A percentile compares a stretch with the other conserved stretches of the same genome.
phyloP scores from a whole-genome alignment of 1,284 basidiomycete species.

The Meira nashicola region DNA sequence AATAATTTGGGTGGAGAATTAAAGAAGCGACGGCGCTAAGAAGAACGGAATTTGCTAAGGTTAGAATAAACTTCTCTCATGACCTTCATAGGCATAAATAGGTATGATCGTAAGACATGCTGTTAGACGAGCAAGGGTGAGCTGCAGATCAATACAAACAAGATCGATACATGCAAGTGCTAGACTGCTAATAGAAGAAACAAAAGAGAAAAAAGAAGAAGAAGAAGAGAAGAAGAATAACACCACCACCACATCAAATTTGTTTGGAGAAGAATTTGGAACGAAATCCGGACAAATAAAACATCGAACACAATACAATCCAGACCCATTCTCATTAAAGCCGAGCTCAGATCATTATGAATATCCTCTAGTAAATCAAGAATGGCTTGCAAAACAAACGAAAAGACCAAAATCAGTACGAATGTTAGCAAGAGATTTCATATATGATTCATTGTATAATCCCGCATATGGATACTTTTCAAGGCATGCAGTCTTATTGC shows the following conservation, averaged over 20 bases:
- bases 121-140: no score
- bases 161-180: neutral
- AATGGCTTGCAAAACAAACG: constrained; percentile 21
- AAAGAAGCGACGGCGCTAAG: no score
- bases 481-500: constrained; percentile 47
- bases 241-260: neutral
- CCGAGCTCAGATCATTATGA: constrained; percentile 35
- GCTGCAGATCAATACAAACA: no score
- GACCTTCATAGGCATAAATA: no score
- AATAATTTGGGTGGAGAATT: no score
- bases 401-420: constrained; percentile 68
- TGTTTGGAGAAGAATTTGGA: neutral
- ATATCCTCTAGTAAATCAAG: constrained; percentile 38
- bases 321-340: constrained; percentile 42
- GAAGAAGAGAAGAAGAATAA: neutral
- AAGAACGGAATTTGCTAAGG: no score
- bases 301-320: constrained; percentile 51
- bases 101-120: no score
- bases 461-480: constrained; percentile 92
- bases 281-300: neutral
- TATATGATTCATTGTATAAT: constrained; percentile 95
- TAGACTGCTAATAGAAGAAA: neutral
- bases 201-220: neutral
- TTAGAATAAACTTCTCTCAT: no score
- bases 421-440: constrained; percentile 93